Evolutionary conservation across 2,329 filamentous ascomycete genomes (phyloP).

Genomic region (Coniochaeta hoffmannii): DNA sequence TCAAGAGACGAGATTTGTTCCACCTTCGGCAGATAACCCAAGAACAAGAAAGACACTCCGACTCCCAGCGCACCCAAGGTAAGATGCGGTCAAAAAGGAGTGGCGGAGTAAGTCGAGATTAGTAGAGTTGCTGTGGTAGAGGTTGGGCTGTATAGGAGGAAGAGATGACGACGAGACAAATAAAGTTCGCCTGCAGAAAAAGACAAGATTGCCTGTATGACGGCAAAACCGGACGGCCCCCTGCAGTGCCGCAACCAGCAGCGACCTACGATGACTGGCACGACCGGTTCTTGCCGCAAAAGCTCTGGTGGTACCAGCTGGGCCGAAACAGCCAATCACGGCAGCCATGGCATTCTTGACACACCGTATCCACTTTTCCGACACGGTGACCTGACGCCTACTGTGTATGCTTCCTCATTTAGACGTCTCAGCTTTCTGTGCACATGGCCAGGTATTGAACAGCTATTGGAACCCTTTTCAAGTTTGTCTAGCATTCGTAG

Average conservation of each 20-base stretch:
- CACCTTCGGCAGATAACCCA: not conserved
- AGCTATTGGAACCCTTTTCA: not conserved
- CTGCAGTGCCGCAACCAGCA: not conserved
- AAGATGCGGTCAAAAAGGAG: slow-evolving; percentile 4
- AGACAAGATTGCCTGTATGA: not conserved
- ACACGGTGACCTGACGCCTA: not conserved
- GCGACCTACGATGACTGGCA: not conserved
- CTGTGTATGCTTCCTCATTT: not conserved
- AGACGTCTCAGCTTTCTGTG: not conserved
- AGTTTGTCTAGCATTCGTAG: not conserved
- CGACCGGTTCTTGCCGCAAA: slow-evolving; percentile 1
- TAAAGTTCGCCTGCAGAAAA: not conserved
- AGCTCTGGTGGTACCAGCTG: not conserved
- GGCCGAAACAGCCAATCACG: not conserved
- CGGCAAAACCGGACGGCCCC: not conserved
- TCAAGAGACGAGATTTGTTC: not conserved
- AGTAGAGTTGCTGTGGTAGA: not conserved
- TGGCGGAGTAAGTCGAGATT: slow-evolving; percentile 3
- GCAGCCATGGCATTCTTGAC: too few species aligned
- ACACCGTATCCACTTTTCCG: not conserved
- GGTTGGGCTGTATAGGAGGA: not conserved
- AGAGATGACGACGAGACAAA: not conserved
- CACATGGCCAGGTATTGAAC: not conserved
- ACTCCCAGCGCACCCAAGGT: not conserved
- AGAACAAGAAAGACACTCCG: not conserved